A percentile compares a stretch with the other conserved stretches of the same genome.
Evolutionary conservation across 169 alveolate species (phyloP).

Genomic region (Plasmodium coatneyi): DNA sequence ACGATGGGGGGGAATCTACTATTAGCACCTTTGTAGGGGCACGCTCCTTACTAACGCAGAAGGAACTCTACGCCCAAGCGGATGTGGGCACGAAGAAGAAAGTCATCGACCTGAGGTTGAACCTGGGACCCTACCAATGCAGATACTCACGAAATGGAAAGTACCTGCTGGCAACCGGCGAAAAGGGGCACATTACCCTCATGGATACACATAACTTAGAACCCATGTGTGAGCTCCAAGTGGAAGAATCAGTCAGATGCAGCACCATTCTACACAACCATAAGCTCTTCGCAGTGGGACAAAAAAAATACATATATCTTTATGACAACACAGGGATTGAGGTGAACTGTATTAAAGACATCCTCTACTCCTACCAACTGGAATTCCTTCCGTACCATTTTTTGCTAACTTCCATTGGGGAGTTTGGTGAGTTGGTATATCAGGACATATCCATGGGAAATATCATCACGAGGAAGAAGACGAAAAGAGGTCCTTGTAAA

Average conservation of each 20-base stretch:
- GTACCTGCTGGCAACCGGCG: constrained; percentile 92
- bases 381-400: constrained; percentile 95
- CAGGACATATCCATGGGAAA: constrained; percentile 95
- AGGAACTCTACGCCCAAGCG: constrained; percentile 40
- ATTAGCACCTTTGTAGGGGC: background rate
- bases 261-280: constrained; percentile 92
- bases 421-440: constrained; percentile 93
- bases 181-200: constrained; percentile 93
- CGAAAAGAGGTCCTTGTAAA: constrained; percentile 92
- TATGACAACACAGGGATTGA: constrained; percentile 96
- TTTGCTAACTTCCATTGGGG: constrained; percentile 92
- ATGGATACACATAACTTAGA: constrained; percentile 85
- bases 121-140: constrained; percentile 92
- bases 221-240: constrained; percentile 80
- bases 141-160: constrained; percentile 94
- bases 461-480: constrained; percentile 91
- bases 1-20: background rate
- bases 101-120: constrained; percentile 70
- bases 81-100: constrained; percentile 72
- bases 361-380: constrained; percentile 87
- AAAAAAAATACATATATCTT: constrained; percentile 91
- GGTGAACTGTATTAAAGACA: constrained; percentile 92
- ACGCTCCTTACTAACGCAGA: background rate
- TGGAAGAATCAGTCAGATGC: constrained; percentile 68
- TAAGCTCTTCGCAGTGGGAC: constrained; percentile 94